Conservation (phyloP, 148 eudicot species). For the Selenicereus undatus region DNA sequence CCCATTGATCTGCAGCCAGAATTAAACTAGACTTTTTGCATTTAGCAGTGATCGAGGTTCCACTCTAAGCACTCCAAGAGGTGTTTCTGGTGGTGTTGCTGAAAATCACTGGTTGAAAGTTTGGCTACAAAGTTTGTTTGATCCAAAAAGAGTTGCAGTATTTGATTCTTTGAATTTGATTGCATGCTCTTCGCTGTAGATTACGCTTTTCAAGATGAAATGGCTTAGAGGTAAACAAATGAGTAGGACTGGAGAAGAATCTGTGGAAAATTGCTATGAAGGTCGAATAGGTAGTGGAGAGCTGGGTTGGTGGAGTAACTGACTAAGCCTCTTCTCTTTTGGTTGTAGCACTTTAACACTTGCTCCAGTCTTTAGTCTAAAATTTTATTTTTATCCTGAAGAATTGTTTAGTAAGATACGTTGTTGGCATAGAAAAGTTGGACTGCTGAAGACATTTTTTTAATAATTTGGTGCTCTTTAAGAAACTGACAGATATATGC, state of each 20-base stretch:
- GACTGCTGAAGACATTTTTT: neutral
- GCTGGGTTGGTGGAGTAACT: neutral
- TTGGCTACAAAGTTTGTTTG: neutral
- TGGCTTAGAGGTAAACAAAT: no score
- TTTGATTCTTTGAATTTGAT: neutral
- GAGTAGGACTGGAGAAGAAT: no score
- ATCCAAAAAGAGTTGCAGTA: neutral
- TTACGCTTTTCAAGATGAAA: no score
- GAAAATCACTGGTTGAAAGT: neutral
- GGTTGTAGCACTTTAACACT: neutral
- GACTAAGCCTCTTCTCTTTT: neutral
- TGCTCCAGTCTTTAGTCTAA: neutral
- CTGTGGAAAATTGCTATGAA: neutral
- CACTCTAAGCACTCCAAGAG: no score
- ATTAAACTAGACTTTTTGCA: no score
- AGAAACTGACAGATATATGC: neutral
- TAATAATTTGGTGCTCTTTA: neutral
- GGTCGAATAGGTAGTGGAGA: no score
- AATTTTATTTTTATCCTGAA: no score
- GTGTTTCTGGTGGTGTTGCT: neutral
- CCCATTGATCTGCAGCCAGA: no score
- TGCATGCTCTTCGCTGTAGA: neutral
- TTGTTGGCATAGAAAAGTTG: neutral
- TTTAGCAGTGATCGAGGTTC: no score
- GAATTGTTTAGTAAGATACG: no score